phyloP scores from a whole-genome alignment of 2,329 filamentous ascomycete genomes.

The Neonectria magnoliae region DNA sequence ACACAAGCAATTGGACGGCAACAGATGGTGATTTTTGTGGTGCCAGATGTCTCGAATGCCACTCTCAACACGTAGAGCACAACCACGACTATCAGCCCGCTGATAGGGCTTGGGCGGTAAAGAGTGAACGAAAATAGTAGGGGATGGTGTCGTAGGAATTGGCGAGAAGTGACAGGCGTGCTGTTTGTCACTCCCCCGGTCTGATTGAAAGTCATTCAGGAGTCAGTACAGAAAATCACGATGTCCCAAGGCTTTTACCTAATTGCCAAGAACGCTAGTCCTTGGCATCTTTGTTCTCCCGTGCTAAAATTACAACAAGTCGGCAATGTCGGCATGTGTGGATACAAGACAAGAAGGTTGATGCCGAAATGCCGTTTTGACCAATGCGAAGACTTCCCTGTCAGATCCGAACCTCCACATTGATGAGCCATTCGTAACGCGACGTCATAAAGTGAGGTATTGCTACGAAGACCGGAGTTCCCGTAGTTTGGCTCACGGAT shows the following conservation, averaged over 20 bases:
- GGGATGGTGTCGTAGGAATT: neutral
- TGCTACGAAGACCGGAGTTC: neutral
- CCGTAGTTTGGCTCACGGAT: neutral
- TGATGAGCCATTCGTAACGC: neutral
- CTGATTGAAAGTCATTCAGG: constrained; percentile 14
- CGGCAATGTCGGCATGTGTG: constrained; percentile 13
- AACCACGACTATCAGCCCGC: neutral
- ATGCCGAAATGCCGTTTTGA: constrained; percentile 15
- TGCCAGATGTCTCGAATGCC: neutral
- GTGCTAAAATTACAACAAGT: constrained; percentile 1
- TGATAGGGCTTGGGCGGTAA: neutral
- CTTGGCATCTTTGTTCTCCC: neutral
- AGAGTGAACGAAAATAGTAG: neutral
- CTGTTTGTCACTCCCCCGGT: constrained; percentile 7
- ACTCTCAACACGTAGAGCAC: too few relatives aligned
- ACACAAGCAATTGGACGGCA: neutral
- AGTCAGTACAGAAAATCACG: neutral
- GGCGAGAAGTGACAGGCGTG: neutral
- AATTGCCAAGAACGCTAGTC: neutral
- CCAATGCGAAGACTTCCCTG: constrained; percentile 9
- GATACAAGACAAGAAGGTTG: neutral
- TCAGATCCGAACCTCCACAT: neutral
- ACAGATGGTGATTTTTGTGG: neutral
- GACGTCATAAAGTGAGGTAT: neutral
- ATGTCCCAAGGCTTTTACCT: neutral